These are phyloP conservation scores for Collybia mongolica DNA, from an alignment of 768 basidiomycete genomes.

Conservation along the genomic window DNA sequence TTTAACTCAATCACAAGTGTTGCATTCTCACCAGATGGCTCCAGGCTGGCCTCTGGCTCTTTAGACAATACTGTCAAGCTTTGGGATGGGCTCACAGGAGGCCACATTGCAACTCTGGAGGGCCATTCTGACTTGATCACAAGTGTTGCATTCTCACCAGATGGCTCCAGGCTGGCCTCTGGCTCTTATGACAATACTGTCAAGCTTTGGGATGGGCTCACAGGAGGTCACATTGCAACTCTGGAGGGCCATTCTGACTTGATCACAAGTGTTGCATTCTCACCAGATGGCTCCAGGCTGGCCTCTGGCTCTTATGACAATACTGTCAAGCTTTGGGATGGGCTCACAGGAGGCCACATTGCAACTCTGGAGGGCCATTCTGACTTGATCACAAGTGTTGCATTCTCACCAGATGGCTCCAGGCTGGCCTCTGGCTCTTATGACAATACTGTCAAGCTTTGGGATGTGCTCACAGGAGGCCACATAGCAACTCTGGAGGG, in stretches of 20 bases:
- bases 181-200: background rate
- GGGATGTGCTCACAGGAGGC: background rate
- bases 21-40: too few species aligned
- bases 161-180: background rate
- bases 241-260: background rate
- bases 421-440: background rate
- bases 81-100: too few species aligned
- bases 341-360: too few species aligned
- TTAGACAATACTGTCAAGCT: too few species aligned
- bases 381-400: too few species aligned
- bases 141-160: background rate
- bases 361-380: too few species aligned
- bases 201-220: background rate
- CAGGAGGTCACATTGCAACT: background rate
- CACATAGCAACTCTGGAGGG: too few species aligned
- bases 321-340: background rate
- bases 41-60: too few species aligned
- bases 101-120: too few species aligned
- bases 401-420: background rate
- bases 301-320: background rate
- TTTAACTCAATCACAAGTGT: too few species aligned
- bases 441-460: background rate
- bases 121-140: too few species aligned
- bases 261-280: background rate
- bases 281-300: background rate